Evolutionary conservation across 495 filamentous ascomycete genomes (phyloP).

Genomic region (Poronia punctata): DNA sequence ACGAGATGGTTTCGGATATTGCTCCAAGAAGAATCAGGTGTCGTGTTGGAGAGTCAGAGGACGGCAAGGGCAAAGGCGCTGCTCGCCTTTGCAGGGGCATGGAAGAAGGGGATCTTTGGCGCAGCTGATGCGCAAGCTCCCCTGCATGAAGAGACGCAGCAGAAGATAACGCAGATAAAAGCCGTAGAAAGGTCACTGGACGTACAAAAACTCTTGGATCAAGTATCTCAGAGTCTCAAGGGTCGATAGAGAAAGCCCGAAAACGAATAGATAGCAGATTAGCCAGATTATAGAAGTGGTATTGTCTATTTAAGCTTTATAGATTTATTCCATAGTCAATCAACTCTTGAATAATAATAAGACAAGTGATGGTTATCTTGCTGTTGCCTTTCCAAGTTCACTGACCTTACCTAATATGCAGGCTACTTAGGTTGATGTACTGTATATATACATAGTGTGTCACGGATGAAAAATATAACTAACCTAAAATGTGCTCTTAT

Average conservation of each 20-base stretch:
- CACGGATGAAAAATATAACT: too few relatives aligned
- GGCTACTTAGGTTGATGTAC: too few relatives aligned
- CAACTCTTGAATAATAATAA: too few relatives aligned
- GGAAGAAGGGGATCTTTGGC: slow-evolving; percentile 25
- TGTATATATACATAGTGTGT: too few relatives aligned
- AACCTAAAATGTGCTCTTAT: too few relatives aligned
- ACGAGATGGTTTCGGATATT: slow-evolving; percentile 33
- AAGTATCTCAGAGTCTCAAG: slow-evolving; percentile 8
- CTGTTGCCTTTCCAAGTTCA: too few relatives aligned
- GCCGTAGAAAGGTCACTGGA: slow-evolving; percentile 35
- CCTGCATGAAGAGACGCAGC: slow-evolving; percentile 10
- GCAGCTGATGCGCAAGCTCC: slow-evolving; percentile 6
- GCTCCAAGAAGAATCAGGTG: slow-evolving; percentile 27
- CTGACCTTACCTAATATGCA: too few relatives aligned
- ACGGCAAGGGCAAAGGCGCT: slow-evolving; percentile 32
- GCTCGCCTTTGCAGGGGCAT: slow-evolving; percentile 22
- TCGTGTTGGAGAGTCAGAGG: slow-evolving; percentile 33
- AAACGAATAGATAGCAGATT: too few relatives aligned
- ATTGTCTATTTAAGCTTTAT: neutral
- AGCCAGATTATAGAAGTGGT: neutral
- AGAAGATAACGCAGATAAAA: slow-evolving; percentile 22
- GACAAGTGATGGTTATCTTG: too few relatives aligned
- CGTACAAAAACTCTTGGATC: slow-evolving; percentile 29
- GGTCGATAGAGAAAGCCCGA: neutral
- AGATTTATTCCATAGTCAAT: too few relatives aligned